Evolutionary conservation across 2,329 filamentous ascomycete genomes (phyloP).

Genomic region (Neofusicoccum parvum): DNA sequence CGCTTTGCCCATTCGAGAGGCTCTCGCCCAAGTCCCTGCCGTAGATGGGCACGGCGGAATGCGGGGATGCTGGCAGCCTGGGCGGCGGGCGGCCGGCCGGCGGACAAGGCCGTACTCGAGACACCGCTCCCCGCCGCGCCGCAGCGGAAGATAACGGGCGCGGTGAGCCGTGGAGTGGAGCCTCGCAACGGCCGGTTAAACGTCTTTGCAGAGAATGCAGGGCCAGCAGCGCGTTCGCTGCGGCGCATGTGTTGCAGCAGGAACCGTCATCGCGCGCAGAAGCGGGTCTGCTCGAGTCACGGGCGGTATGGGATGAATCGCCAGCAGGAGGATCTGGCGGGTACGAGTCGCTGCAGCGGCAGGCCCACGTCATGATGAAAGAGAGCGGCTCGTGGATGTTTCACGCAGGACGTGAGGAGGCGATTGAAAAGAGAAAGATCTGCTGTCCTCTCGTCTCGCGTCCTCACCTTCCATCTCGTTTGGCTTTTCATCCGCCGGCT

Average conservation of each 20-base stretch:
- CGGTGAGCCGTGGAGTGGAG: neutral
- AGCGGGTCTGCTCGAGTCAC: conserved; percentile 9
- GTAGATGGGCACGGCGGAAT: neutral
- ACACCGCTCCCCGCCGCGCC: neutral
- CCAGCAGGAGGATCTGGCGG: neutral
- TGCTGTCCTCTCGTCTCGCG: neutral
- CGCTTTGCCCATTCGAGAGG: neutral
- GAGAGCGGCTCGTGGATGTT: neutral
- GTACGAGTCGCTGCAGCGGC: neutral
- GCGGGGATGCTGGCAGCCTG: neutral
- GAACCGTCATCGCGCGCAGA: conserved; percentile 6
- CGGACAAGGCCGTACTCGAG: neutral
- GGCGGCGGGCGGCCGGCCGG: neutral
- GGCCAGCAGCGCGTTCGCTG: neutral
- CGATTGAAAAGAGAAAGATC: neutral
- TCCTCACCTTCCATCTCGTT: neutral
- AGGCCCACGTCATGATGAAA: neutral
- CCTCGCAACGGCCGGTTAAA: conserved; percentile 5
- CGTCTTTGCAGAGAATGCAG: neutral
- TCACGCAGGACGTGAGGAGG: neutral
- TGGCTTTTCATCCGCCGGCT: neutral
- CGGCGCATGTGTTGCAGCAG: conserved; percentile 4
- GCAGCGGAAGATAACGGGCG: neutral
- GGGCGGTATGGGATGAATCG: neutral
- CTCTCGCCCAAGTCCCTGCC: neutral